Percentiles rank a stretch among this genome's conserved stretches.
Conservation (phyloP, 768 basidiomycete genomes). For the Boletus vinaceobasis region DNA sequence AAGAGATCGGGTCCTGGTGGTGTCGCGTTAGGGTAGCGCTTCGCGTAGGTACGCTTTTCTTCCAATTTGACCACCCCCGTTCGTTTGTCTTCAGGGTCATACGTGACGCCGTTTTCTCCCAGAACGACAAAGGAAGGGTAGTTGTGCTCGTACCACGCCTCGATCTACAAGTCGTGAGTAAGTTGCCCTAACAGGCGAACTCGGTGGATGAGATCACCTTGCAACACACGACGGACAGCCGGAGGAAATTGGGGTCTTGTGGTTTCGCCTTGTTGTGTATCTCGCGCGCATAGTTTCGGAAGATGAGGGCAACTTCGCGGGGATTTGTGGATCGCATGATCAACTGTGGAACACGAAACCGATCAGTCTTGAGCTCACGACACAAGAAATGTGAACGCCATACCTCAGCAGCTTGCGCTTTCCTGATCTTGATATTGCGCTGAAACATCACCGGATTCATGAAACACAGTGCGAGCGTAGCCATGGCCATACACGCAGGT, state of each 20-base stretch:
- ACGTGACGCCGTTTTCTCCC: slow-evolving; percentile 24
- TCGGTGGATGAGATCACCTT: slow-evolving; percentile 47
- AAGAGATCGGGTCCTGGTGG: slow-evolving; percentile 4
- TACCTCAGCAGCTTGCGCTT: slow-evolving; percentile 83
- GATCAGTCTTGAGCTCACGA: not conserved
- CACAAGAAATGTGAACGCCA: slow-evolving; percentile 22
- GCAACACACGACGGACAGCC: slow-evolving; percentile 77
- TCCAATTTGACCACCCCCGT: slow-evolving; percentile 46
- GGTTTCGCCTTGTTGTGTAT: slow-evolving; percentile 81
- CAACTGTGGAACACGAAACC: slow-evolving; percentile 45
- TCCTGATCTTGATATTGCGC: slow-evolving; percentile 91
- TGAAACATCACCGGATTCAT: slow-evolving; percentile 89
- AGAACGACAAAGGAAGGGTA: slow-evolving; percentile 83
- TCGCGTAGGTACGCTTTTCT: slow-evolving; percentile 40
- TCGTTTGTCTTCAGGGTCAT: slow-evolving; percentile 56
- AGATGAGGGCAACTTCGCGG: slow-evolving; percentile 84
- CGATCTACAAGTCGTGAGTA: slow-evolving; percentile 54
- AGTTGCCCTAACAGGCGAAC: slow-evolving; percentile 1
- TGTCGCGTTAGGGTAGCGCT: slow-evolving; percentile 11
- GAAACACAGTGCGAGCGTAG: slow-evolving; percentile 88
- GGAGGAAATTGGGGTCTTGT: slow-evolving; percentile 84
- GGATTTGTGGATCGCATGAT: slow-evolving; percentile 93
- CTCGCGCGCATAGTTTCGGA: slow-evolving; percentile 73
- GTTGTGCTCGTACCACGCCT: slow-evolving; percentile 89
- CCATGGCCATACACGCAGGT: slow-evolving; percentile 93